These are phyloP conservation scores for Adansonia grandidieri DNA, from an alignment of 441 rosid species.

Conservation along the genomic window DNA sequence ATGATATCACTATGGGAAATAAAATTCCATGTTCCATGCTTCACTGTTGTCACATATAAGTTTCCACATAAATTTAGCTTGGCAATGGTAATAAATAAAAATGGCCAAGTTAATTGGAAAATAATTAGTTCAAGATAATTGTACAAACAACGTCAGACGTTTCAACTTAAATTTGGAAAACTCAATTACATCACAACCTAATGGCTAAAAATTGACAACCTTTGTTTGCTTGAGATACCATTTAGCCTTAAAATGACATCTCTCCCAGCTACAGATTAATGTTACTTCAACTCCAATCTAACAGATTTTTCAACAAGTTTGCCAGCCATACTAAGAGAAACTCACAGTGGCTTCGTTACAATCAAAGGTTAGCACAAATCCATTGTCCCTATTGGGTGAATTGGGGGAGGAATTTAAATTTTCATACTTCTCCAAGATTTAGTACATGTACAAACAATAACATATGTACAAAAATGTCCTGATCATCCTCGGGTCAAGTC, in stretches of 20 bases:
- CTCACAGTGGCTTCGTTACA: conserved; percentile 34
- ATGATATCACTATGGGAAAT: too few species aligned
- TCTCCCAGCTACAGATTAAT: conserved; percentile 22
- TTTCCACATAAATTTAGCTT: not conserved
- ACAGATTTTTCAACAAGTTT: conserved; percentile 12
- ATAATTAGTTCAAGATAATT: too few species aligned
- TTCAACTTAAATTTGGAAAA: conserved; percentile 1
- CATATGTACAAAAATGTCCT: conserved; percentile 65
- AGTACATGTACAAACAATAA: conserved; percentile 66
- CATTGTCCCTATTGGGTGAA: conserved; percentile 31
- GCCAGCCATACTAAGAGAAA: conserved; percentile 23
- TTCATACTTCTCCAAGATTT: conserved; percentile 31
- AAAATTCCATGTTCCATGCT: too few species aligned
- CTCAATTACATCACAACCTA: not conserved
- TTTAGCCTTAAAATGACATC: conserved; percentile 4
- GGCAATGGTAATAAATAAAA: not conserved
- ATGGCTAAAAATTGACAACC: not conserved
- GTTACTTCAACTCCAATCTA: conserved; percentile 22
- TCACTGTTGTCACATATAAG: not conserved
- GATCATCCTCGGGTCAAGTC: conserved; percentile 88
- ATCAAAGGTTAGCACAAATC: conserved; percentile 56
- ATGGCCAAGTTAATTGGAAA: too few species aligned
- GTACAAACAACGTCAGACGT: not conserved
- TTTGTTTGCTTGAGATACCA: conserved; percentile 4
- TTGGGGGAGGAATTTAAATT: conserved; percentile 26